These are phyloP conservation scores for Hypocrella siamensis DNA, from an alignment of 2,329 filamentous ascomycete genomes.

Conservation along the genomic window DNA sequence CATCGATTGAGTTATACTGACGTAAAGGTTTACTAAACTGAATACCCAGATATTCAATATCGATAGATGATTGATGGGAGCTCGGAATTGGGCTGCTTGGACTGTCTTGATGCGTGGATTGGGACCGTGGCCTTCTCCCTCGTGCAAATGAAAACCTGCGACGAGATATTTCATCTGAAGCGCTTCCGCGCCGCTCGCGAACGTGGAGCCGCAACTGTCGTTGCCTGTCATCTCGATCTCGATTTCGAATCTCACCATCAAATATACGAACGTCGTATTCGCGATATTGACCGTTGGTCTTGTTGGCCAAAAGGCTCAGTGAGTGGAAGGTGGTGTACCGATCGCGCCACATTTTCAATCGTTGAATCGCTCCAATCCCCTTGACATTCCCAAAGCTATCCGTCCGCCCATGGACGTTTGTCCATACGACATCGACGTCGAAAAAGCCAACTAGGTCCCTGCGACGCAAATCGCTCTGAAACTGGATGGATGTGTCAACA, in stretches of 20 bases:
- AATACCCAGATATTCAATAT: constrained; percentile 32
- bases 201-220: constrained; percentile 28
- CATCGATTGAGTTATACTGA: constrained; percentile 10
- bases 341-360: constrained; percentile 36
- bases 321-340: constrained; percentile 30
- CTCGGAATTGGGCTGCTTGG: constrained; percentile 12
- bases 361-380: constrained; percentile 34
- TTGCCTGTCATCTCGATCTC: constrained; percentile 27
- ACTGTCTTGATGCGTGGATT: constrained; percentile 3
- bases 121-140: constrained; percentile 23
- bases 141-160: constrained; percentile 27
- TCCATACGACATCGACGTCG: constrained; percentile 37
- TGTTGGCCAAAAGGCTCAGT: constrained; percentile 31
- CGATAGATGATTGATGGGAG: constrained; percentile 12
- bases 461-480: constrained; percentile 31
- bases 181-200: constrained; percentile 23
- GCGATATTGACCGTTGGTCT: constrained; percentile 26
- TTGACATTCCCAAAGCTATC: constrained; percentile 33
- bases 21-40: constrained; percentile 33
- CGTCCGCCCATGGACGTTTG: constrained; percentile 30
- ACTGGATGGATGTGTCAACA: constrained; percentile 28
- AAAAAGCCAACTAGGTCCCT: constrained; percentile 34
- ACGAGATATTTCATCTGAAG: constrained; percentile 18
- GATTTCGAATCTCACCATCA: constrained; percentile 27
- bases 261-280: constrained; percentile 33